Evolutionary conservation across 345 rosid species (phyloP).

Genomic region (Melaleuca quinquenervia): DNA sequence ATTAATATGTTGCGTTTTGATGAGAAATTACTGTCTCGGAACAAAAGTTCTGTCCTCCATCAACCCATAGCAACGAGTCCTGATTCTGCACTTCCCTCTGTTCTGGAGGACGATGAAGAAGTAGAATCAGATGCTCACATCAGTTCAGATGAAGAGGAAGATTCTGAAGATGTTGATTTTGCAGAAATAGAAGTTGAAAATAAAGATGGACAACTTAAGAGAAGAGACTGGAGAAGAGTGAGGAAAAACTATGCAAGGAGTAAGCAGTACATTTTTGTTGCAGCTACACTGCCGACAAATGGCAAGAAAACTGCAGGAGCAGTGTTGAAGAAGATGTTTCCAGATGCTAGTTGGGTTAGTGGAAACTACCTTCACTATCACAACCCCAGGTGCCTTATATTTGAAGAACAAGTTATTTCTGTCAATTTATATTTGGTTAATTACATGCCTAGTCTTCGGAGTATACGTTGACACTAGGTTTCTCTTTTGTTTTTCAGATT

Average conservation of each 20-base stretch:
- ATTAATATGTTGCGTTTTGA: constrained; percentile 73
- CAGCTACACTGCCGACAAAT: constrained; percentile 91
- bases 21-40: constrained; percentile 60
- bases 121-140: constrained; percentile 13
- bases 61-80: constrained; percentile 14
- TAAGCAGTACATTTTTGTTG: constrained; percentile 91
- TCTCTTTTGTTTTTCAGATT: constrained; percentile 39
- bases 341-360: constrained; percentile 77
- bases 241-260: constrained; percentile 63
- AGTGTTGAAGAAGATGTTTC: constrained; percentile 78
- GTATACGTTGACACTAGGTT: not conserved
- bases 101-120: constrained; percentile 17
- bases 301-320: constrained; percentile 96
- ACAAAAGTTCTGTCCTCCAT: constrained; percentile 15
- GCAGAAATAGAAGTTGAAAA: constrained; percentile 9
- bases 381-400: constrained; percentile 67
- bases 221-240: constrained; percentile 76
- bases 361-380: constrained; percentile 90
- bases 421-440: not conserved
- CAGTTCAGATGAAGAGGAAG: constrained; percentile 26
- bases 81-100: constrained; percentile 11
- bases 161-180: constrained; percentile 23
- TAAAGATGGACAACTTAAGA: constrained; percentile 15
- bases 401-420: not conserved
- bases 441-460: constrained; percentile 3